Conservation (phyloP, 306 rosid genomes). For the Calophaca sinica region DNA sequence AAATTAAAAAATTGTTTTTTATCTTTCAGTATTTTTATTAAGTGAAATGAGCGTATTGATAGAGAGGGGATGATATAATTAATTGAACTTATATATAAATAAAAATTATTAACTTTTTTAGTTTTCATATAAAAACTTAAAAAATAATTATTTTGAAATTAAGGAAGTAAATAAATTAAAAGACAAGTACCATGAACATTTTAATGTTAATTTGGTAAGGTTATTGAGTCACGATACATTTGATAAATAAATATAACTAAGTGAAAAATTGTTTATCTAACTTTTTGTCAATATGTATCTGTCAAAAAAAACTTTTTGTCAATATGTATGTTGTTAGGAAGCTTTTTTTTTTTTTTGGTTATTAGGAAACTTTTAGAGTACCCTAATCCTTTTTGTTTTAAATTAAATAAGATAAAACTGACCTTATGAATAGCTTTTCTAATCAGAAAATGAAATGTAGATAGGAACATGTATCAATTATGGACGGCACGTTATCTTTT, state of each 20-base stretch:
- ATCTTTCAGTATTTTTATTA: too few relatives aligned
- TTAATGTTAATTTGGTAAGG: background rate
- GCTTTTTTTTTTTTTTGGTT: too few relatives aligned
- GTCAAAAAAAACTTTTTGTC: background rate
- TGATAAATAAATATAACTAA: background rate
- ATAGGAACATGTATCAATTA: slow-evolving; percentile 13
- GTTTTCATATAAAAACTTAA: background rate
- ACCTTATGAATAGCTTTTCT: background rate
- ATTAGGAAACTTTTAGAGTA: background rate
- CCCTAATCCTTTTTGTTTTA: background rate
- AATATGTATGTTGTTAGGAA: too few relatives aligned
- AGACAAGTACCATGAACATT: background rate
- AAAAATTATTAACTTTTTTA: too few relatives aligned
- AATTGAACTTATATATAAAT: too few relatives aligned
- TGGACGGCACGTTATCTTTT: slow-evolving; percentile 45
- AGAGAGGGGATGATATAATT: too few relatives aligned
- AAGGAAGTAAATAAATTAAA: background rate
- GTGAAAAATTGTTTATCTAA: background rate
- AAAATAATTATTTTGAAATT: background rate
- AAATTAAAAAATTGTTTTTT: too few relatives aligned
- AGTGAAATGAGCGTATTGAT: too few relatives aligned
- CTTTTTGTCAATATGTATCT: background rate
- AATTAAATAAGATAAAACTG: slow-evolving; percentile 4
- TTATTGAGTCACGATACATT: background rate
- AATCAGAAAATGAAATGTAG: slow-evolving; percentile 4